Percentiles rank a stretch among this genome's conserved stretches.
Conservation (phyloP, 1,284 basidiomycete species). For the Cutaneotrichosporon mucoides region DNA sequence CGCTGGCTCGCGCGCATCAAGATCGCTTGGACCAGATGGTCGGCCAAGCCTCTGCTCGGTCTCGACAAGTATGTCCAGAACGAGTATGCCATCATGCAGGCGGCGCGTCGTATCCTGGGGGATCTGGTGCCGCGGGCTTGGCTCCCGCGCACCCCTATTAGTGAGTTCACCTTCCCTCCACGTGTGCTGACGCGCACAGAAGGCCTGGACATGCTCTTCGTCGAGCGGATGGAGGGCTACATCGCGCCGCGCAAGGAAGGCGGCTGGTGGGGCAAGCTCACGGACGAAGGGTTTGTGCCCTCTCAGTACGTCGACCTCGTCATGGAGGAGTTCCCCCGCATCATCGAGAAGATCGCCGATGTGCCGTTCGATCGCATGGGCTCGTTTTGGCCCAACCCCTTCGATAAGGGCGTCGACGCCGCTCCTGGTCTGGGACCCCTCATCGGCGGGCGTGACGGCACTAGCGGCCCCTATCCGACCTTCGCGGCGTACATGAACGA, state of each 20-base stretch:
- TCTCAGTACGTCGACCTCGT: not conserved
- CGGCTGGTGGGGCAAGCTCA: too few relatives aligned
- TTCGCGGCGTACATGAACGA: not conserved
- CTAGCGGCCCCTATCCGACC: not conserved
- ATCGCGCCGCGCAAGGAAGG: not conserved
- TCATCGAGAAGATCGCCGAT: not conserved
- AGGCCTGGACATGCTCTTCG: not conserved
- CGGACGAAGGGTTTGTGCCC: not conserved
- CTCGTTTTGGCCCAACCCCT: not conserved
- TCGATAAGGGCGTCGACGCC: too few relatives aligned
- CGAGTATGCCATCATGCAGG: not conserved
- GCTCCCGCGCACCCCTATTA: not conserved
- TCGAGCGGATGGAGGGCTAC: not conserved
- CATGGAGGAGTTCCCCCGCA: not conserved
- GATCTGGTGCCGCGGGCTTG: not conserved
- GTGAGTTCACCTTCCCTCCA: not conserved
- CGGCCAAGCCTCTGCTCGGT: not conserved
- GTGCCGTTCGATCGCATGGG: not conserved
- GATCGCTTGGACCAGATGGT: not conserved
- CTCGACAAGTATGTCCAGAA: not conserved
- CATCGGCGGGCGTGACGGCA: too few relatives aligned
- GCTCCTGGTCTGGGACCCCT: too few relatives aligned
- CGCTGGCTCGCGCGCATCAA: not conserved
- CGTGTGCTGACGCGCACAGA: not conserved
- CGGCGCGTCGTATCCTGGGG: not conserved